These are phyloP conservation scores for Exophiala sideris DNA, from an alignment of 2,329 filamentous ascomycete species.

Conservation along the genomic window DNA sequence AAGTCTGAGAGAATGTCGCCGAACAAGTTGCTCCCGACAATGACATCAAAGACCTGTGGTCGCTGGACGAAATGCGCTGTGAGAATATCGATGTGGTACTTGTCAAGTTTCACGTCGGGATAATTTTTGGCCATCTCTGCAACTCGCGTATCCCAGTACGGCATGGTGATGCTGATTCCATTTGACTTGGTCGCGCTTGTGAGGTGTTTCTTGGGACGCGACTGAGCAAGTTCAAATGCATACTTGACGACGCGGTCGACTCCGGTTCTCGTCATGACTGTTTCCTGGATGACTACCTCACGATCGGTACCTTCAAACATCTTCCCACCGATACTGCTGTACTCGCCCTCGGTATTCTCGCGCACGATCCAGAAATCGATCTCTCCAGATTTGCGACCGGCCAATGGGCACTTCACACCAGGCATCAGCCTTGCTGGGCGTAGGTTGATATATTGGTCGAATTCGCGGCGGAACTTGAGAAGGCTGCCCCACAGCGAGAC, in stretches of 20 bases:
- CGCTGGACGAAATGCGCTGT: slow-evolving; percentile 98
- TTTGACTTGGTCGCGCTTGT: slow-evolving; percentile 99
- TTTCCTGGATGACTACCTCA: slow-evolving; percentile 94
- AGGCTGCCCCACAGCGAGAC: slow-evolving; percentile 56
- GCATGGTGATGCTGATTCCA: slow-evolving; percentile 91
- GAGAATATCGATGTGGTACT: slow-evolving; percentile 97
- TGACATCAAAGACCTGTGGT: slow-evolving; percentile 91
- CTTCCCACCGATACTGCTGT: slow-evolving; percentile 71
- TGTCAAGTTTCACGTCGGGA: slow-evolving; percentile 90
- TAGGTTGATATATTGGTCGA: slow-evolving; percentile 58
- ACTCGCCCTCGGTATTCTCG: slow-evolving; percentile 99
- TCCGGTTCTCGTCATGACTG: slow-evolving; percentile 87
- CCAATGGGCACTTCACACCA: slow-evolving; percentile 50
- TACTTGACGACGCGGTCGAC: slow-evolving; percentile 93
- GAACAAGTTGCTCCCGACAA: slow-evolving; percentile 97
- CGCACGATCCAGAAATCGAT: slow-evolving; percentile 69
- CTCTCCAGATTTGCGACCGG: slow-evolving; percentile 45
- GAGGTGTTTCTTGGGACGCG: slow-evolving; percentile 94
- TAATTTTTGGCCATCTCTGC: slow-evolving; percentile 87
- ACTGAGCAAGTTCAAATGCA: slow-evolving; percentile 94
- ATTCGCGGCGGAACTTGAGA: slow-evolving; percentile 54
- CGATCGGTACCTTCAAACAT: slow-evolving; percentile 28
- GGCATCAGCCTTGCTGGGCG: slow-evolving; percentile 53
- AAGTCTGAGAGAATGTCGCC: slow-evolving; percentile 99
- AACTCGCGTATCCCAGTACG: slow-evolving; percentile 35